These are phyloP conservation scores for Fusarium incarnatum DNA, from an alignment of 2,329 filamentous ascomycete genomes.

Conservation along the genomic window DNA sequence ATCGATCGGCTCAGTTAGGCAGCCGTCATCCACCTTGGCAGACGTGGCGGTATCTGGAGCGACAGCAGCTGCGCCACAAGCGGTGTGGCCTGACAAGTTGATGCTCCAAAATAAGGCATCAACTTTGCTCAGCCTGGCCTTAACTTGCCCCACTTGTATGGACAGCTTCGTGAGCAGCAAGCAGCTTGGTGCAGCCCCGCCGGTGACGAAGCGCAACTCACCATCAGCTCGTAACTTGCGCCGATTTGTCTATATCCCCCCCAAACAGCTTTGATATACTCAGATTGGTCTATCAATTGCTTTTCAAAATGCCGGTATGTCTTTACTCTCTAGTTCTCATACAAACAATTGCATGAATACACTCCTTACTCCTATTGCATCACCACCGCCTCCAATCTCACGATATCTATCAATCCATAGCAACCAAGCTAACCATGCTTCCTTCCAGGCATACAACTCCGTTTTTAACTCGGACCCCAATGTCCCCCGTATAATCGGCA, in stretches of 20 bases:
- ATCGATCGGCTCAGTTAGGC: constrained; percentile 43
- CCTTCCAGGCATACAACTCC: constrained; percentile 89
- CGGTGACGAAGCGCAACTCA: constrained; percentile 47
- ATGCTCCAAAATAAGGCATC: constrained; percentile 36
- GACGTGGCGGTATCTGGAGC: constrained; percentile 27
- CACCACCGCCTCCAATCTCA: constrained; percentile 33
- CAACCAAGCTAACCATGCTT: constrained; percentile 42
- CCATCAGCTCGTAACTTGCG: constrained; percentile 39
- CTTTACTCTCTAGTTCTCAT: neutral
- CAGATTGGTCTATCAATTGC: constrained; percentile 35
- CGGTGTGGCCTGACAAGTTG: constrained; percentile 32
- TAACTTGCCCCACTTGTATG: constrained; percentile 48
- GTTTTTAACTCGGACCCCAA: constrained; percentile 90
- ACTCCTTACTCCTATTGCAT: constrained; percentile 15
- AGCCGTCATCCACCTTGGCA: constrained; percentile 40
- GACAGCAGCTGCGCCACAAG: constrained; percentile 32
- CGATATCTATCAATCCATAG: constrained; percentile 18
- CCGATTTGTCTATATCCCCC: constrained; percentile 25
- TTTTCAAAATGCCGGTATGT: constrained; percentile 62
- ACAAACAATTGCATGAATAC: constrained; percentile 1
- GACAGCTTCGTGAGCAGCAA: constrained; percentile 49
- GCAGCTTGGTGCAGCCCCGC: constrained; percentile 47
- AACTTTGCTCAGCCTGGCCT: constrained; percentile 42
- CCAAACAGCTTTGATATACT: constrained; percentile 40
- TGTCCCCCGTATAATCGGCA: constrained; percentile 74